Percentiles rank a stretch among this genome's conserved stretches.
These are phyloP conservation scores for Durotheca rogersii DNA, from an alignment of 495 filamentous ascomycete species.

Conservation along the genomic window DNA sequence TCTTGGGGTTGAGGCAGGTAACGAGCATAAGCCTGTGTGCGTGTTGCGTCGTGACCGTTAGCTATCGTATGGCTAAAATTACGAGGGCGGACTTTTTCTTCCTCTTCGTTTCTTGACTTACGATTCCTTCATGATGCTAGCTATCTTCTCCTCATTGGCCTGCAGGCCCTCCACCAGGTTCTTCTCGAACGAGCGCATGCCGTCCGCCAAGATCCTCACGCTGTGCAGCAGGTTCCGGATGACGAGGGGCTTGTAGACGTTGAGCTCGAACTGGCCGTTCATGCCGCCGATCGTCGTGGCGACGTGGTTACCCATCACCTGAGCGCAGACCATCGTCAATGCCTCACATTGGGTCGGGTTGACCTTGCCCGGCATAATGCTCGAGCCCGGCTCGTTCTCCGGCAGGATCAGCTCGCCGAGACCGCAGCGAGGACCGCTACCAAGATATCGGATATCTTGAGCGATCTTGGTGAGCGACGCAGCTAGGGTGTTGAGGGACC, in stretches of 20 bases:
- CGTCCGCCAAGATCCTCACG: constrained; percentile 79
- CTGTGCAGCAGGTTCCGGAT: constrained; percentile 95
- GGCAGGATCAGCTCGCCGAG: constrained; percentile 89
- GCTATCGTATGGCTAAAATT: neutral
- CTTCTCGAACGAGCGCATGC: constrained; percentile 91
- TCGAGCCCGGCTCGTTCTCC: constrained; percentile 96
- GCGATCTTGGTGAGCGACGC: constrained; percentile 96
- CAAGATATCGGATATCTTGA: constrained; percentile 95
- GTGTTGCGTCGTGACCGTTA: constrained; percentile 11
- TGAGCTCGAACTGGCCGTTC: constrained; percentile 98
- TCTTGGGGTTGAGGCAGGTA: constrained; percentile 96
- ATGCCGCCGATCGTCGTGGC: constrained; percentile 90
- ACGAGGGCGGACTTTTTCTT: neutral
- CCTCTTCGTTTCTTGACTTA: too few relatives aligned
- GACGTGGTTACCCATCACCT: constrained; percentile 96
- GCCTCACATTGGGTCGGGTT: constrained; percentile 99
- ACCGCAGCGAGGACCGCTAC: constrained; percentile 92
- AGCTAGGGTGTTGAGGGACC: constrained; percentile 90
- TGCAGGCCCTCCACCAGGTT: constrained; percentile 86
- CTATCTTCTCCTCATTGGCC: constrained; percentile 90
- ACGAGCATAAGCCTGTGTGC: constrained; percentile 95
- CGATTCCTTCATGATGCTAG: constrained; percentile 81
- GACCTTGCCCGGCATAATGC: constrained; percentile 99
- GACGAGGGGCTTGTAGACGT: constrained; percentile 97
- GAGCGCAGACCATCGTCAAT: constrained; percentile 94